phyloP scores from a whole-genome alignment of 306 rosid species.

The Ormosia emarginata region DNA sequence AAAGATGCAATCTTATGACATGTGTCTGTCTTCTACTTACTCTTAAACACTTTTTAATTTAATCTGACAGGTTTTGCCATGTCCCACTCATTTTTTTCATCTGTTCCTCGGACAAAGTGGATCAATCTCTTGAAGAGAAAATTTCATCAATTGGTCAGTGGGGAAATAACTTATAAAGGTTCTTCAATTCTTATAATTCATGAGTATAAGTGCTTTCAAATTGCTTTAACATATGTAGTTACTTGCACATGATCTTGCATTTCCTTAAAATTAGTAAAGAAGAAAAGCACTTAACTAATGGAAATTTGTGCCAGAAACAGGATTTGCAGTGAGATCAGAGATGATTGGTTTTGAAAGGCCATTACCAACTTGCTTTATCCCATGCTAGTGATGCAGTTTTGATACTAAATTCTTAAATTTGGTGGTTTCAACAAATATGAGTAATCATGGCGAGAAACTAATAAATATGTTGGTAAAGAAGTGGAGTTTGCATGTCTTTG shows the following conservation, averaged over 20 bases:
- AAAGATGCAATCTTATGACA: neutral
- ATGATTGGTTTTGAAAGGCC: slow-evolving; percentile 5
- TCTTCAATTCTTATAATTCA: slow-evolving; percentile 21
- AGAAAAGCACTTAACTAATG: neutral
- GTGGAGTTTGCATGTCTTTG: slow-evolving; percentile 14
- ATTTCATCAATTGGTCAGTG: slow-evolving; percentile 80
- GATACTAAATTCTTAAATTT: slow-evolving; percentile 9
- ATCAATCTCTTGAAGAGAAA: slow-evolving; percentile 55
- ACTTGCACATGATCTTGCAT: slow-evolving; percentile 10
- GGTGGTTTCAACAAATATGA: neutral
- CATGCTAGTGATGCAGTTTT: slow-evolving; percentile 10
- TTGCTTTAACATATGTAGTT: slow-evolving; percentile 4
- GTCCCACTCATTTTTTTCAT: slow-evolving; percentile 58
- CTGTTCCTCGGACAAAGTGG: slow-evolving; percentile 42
- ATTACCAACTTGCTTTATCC: neutral
- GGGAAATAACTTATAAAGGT: slow-evolving; percentile 8
- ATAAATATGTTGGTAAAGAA: neutral
- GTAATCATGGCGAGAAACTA: slow-evolving; percentile 12
- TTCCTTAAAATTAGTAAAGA: neutral
- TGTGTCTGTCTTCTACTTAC: neutral
- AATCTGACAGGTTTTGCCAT: slow-evolving; percentile 70
- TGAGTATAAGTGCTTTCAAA: neutral
- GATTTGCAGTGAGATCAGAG: neutral
- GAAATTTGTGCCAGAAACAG: neutral
- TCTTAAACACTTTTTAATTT: slow-evolving; percentile 10